Base-by-base conservation (phyloP, 768 basidiomycete genomes). In the Coprinopsis marcescibilis region DNA sequence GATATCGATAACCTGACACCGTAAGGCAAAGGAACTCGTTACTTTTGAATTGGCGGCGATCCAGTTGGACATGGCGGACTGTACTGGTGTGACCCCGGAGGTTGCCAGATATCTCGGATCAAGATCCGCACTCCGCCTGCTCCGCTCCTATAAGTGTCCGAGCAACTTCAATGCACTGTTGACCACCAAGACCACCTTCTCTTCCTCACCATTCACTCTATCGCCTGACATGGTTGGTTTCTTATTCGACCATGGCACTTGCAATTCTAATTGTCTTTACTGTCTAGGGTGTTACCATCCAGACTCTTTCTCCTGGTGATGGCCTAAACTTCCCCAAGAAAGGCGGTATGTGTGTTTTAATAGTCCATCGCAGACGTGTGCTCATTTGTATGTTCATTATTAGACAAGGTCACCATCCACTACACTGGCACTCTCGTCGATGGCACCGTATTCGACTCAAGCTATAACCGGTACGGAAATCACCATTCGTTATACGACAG, bases 331-430 rank as follows among this genome's bases (percentile, higher is more conserved):
- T 73, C 68, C 89, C 91, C 42, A 76, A 78, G 69, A 62, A 54
- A 52, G 84, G 86, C 51, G 87, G 89, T 86, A 57, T 44, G 83
- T 73, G 8, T 34, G 38, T 50, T 42, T 49, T 49, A 50, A 41
- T 52, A 45, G 32, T 21, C 38, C 5, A 42, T 39, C 25, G 37
- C 21, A 43, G 26, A 50, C 32, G 30, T 19, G 26, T 38, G 30
- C 40, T 40, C 43, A 59, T 40, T 40, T 60, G 37, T 33, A 50
- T 23, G 57, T 55, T 37, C 53, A 44, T 60, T 62, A 57, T 19
- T 55, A 87, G 85, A 89, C 69, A 73, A 17, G 23, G 87, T 91
- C 27, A 66, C 50, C 4, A 89, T 93, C 47, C 87, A 92, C 65
- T 93, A 92, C 57, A 74, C 82, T 35, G 91, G 88, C 19, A 88